phyloP scores from a whole-genome alignment of 495 filamentous ascomycete genomes.

The Penicillium lividum region DNA sequence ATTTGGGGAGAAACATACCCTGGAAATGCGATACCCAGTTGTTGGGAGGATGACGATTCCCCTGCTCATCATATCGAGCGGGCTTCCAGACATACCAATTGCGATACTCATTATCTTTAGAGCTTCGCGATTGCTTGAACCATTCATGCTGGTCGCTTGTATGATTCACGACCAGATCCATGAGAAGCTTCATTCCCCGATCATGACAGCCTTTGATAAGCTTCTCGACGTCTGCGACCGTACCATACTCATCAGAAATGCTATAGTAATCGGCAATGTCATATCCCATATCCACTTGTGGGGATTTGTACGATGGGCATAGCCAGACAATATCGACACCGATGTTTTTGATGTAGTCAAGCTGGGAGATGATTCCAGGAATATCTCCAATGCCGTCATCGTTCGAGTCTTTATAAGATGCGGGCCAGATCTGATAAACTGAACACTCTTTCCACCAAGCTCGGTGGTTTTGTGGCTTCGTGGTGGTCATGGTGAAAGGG shows the following conservation, averaged over 20 bases:
- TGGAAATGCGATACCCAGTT: constrained; percentile 67
- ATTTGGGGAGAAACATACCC: constrained; percentile 30
- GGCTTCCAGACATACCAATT: constrained; percentile 78
- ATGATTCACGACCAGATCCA: constrained; percentile 78
- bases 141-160: constrained; percentile 76
- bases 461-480: constrained; percentile 41
- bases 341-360: constrained; percentile 64
- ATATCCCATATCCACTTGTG: constrained; percentile 63
- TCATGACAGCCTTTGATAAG: constrained; percentile 56
- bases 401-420: constrained; percentile 66
- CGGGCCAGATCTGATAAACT: constrained; percentile 73
- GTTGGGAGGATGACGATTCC: constrained; percentile 65
- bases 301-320: constrained; percentile 66
- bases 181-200: constrained; percentile 67
- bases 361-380: constrained; percentile 62
- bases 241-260: constrained; percentile 62
- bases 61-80: constrained; percentile 56
- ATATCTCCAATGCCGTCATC: constrained; percentile 69
- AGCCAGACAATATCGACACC: constrained; percentile 70
- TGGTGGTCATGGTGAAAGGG: constrained; percentile 26
- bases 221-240: constrained; percentile 64
- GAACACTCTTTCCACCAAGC: constrained; percentile 58
- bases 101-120: constrained; percentile 58
- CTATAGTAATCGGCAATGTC: constrained; percentile 69
- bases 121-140: constrained; percentile 68